Base-by-base conservation (phyloP, 495 filamentous ascomycete species). In the Trichoderma gamsii region DNA sequence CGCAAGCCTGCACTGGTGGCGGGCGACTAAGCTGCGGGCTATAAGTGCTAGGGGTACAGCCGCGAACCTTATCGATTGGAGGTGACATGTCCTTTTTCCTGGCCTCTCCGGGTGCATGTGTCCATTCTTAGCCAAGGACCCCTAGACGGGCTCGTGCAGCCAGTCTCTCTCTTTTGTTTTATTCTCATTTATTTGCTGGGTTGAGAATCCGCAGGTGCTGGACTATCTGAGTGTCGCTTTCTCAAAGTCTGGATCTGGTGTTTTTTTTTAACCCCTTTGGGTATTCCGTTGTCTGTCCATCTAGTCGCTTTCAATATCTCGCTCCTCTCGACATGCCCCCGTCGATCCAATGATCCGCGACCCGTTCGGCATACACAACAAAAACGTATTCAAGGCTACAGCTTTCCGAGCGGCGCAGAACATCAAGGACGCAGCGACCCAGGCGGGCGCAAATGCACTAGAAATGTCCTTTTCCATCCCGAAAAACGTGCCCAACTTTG, bases 401-500 rank as follows among this genome's bases (percentile, higher is more conserved):
- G 41, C 41, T 16, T 29, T 46, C 21, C 44, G 44, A 43, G 43
- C 65, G 41, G 41, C 65, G 15, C 27, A 29, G 29, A 77, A 85
- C 69, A 73, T 85, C 61, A 77, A 75, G 72, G 77, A 67, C 41
- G 77, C 74, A 64, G 76, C 76, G 72, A 76, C 74, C 38, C 74
- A 75, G 69, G 76, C 77, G 66, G 75, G 78, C 67, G 73, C 76
- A 65, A 72, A 80, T 63, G 72, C 78, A 56, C 79, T 77, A 66
- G 76, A 79, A 65, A 92, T 91, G 90, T 87, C 89, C 66, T 90
- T 90, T 76, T 76, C 82, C 46, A 72, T 89, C 18, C 88, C 86
- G 12, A 86, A 83, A 74, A 88, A 90, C 80, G 83, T 89, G 21
- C 90, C 90, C 13, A 88, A 86, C 64, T 92, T 92, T 74, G 79